phyloP scores from a whole-genome alignment of 163 green algal species.

The Trebouxiophyceae sp. region DNA sequence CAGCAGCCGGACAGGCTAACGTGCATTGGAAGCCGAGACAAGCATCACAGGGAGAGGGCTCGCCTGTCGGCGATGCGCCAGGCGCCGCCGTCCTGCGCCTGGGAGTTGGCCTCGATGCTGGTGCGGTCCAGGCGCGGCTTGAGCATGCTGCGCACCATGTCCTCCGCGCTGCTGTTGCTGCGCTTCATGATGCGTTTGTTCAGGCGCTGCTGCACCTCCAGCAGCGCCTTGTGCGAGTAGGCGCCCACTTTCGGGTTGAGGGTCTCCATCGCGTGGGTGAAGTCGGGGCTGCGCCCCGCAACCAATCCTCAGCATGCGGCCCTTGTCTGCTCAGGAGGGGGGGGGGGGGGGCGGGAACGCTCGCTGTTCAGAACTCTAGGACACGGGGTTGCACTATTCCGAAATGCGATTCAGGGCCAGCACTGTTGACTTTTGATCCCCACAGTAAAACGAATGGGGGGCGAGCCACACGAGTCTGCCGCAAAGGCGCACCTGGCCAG shows the following conservation, averaged over 20 bases:
- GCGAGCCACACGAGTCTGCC: no score
- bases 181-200: slow-evolving; percentile 23
- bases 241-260: slow-evolving; percentile 4
- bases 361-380: no score
- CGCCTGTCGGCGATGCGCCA: slow-evolving; percentile 9
- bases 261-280: slow-evolving; percentile 20
- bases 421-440: no score
- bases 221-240: neutral
- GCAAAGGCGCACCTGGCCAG: slow-evolving; percentile 16
- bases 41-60: no score
- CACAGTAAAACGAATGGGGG: no score
- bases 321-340: no score
- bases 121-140: slow-evolving; percentile 4
- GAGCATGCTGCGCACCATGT: slow-evolving; percentile 24
- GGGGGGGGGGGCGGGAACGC: no score
- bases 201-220: slow-evolving; percentile 18
- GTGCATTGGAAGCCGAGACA: no score
- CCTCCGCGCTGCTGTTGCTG: slow-evolving; percentile 23
- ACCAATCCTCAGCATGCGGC: no score
- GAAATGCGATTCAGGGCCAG: no score
- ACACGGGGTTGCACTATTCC: no score
- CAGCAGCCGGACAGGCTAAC: no score
- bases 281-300: slow-evolving; percentile 11
- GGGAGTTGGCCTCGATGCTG: neutral
- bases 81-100: neutral